A percentile compares a stretch with the other conserved stretches of the same genome.
Conservation (phyloP, 73 alveolate species). For the Symbiodinium natans region DNA sequence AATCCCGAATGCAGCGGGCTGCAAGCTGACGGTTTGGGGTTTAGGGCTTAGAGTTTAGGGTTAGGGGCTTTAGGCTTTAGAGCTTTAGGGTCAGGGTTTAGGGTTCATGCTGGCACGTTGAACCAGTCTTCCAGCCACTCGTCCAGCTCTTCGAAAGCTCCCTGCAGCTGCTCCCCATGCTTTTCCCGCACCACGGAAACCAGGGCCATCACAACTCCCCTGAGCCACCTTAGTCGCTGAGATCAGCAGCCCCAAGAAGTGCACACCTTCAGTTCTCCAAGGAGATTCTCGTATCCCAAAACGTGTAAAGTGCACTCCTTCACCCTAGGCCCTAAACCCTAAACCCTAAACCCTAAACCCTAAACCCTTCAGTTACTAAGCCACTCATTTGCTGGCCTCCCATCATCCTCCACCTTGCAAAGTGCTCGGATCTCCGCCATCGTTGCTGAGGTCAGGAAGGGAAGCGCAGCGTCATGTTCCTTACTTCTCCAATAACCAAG, state of each 20-base stretch:
- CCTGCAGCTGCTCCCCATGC: neutral
- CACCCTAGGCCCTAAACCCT: neutral
- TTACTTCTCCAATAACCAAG: neutral
- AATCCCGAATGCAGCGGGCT: too few relatives aligned
- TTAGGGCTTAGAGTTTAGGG: too few relatives aligned
- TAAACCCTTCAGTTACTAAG: too few relatives aligned
- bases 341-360: neutral
- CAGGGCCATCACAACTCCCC: neutral
- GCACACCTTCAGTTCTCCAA: too few relatives aligned
- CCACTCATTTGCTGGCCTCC: neutral
- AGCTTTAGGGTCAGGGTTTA: too few relatives aligned
- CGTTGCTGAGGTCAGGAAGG: neutral
- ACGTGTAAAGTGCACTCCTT: too few relatives aligned
- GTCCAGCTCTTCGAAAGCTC: constrained; percentile 36
- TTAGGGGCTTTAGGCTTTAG: too few relatives aligned
- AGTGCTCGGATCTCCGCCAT: neutral
- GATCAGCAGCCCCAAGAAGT: too few relatives aligned
- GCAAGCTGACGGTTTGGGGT: too few relatives aligned
- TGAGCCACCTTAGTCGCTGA: too few relatives aligned
- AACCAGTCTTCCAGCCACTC: neutral
- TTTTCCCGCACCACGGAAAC: neutral
- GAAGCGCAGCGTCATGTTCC: neutral
- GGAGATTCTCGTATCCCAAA: too few relatives aligned
- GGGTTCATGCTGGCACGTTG: too few relatives aligned
- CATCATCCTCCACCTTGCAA: constrained; percentile 28